phyloP scores from a whole-genome alignment of 306 rosid genomes.

The Hylodesmum podocarpum region DNA sequence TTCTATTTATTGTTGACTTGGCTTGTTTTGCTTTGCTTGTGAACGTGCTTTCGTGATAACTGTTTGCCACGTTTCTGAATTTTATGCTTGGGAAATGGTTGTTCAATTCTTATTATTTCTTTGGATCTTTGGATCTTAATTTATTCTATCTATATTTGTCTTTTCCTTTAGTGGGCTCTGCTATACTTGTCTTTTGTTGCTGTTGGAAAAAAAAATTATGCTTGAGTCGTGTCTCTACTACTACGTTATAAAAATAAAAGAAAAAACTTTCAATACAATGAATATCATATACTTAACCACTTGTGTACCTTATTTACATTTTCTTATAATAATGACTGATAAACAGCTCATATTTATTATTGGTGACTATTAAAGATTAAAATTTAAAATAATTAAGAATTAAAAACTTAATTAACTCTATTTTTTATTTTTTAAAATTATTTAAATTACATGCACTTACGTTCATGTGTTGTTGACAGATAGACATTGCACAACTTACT shows the following conservation, averaged over 20 bases:
- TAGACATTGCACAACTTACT: conserved; percentile 67
- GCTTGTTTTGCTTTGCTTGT: neutral
- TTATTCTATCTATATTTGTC: neutral
- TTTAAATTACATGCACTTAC: conserved; percentile 1
- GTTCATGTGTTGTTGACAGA: conserved; percentile 43
- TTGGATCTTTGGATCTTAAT: neutral
- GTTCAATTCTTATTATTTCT: neutral
- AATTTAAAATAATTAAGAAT: too few relatives aligned
- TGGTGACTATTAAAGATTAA: too few relatives aligned
- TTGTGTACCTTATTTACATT: too few relatives aligned
- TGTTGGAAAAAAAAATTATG: neutral
- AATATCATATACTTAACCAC: too few relatives aligned
- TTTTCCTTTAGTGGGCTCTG: neutral
- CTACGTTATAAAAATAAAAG: too few relatives aligned
- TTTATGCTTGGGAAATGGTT: neutral
- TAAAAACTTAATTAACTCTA: neutral
- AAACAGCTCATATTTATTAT: too few relatives aligned
- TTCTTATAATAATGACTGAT: too few relatives aligned
- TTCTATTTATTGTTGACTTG: neutral
- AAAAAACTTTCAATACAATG: too few relatives aligned
- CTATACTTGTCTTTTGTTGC: neutral
- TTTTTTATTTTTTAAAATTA: neutral
- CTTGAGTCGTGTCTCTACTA: neutral
- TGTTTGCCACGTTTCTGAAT: conserved; percentile 19
- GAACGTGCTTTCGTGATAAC: neutral